phyloP scores from a whole-genome alignment of 179 eudicot species.

The Heliamphora pulchella region DNA sequence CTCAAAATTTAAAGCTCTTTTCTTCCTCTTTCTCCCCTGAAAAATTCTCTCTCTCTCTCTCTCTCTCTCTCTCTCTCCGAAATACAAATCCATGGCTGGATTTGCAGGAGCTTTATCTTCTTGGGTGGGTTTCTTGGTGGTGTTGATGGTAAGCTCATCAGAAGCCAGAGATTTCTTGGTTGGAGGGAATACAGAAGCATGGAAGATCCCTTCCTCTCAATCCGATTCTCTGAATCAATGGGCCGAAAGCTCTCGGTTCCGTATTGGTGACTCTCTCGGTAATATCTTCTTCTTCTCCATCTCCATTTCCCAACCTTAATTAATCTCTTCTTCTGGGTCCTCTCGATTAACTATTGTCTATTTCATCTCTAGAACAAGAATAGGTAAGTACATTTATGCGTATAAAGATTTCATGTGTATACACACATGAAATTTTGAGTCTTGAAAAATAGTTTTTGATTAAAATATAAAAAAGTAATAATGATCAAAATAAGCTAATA shows the following conservation, averaged over 20 bases:
- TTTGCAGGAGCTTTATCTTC: background rate
- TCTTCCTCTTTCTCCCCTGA: background rate
- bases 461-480: too few species aligned
- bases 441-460: too few species aligned
- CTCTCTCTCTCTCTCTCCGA: conserved; percentile 10
- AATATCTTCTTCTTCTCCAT: conserved; percentile 10
- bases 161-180: conserved; percentile 54
- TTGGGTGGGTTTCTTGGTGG: background rate
- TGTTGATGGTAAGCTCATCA: conserved; percentile 25
- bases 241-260: conserved; percentile 48
- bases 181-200: conserved; percentile 49
- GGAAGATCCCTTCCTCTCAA: conserved; percentile 55
- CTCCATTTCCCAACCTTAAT: background rate
- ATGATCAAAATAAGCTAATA: too few species aligned
- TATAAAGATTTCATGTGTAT: too few species aligned
- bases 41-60: conserved; percentile 4
- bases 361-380: too few species aligned
- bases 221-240: conserved; percentile 63
- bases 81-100: background rate
- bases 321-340: too few species aligned
- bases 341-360: too few species aligned
- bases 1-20: background rate
- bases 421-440: too few species aligned
- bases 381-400: too few species aligned
- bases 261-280: conserved; percentile 57